Evolutionary conservation across 352 stramenopile species (phyloP).

Genomic region (Albugo candida): DNA sequence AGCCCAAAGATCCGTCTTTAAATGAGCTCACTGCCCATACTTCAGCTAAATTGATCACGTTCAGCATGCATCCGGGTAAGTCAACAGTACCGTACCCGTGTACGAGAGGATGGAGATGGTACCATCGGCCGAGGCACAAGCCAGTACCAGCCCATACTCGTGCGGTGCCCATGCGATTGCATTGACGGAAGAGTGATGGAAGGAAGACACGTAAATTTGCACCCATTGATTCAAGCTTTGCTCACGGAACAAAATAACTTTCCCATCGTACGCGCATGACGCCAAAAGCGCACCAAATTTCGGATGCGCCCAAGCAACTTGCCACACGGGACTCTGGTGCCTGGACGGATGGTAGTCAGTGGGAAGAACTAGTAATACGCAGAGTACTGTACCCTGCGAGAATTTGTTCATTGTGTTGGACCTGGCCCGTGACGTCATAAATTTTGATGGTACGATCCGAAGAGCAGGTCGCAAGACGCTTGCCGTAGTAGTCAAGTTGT

Average conservation of each 20-base stretch:
- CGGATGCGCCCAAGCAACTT: constrained; percentile 97
- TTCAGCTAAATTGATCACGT: constrained; percentile 13
- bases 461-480: constrained; percentile 95
- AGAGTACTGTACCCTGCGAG: constrained; percentile 38
- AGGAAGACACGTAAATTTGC: constrained; percentile 79
- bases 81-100: constrained; percentile 20
- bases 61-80: background rate
- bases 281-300: constrained; percentile 92
- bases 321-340: constrained; percentile 95
- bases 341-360: constrained; percentile 14
- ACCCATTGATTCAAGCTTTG: constrained; percentile 86
- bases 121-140: constrained; percentile 90
- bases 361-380: background rate
- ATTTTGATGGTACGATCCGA: constrained; percentile 96
- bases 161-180: constrained; percentile 91
- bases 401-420: constrained; percentile 80
- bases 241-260: constrained; percentile 94
- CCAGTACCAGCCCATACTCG: constrained; percentile 89
- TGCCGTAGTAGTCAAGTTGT: constrained; percentile 99
- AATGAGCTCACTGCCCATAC: constrained; percentile 87
- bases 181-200: constrained; percentile 87
- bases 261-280: constrained; percentile 95
- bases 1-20: constrained; percentile 87
- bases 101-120: constrained; percentile 82
- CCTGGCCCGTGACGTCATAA: constrained; percentile 86